Evolutionary conservation across 148 eudicot species (phyloP).

Genomic region (Rhododendron williamsianum): DNA sequence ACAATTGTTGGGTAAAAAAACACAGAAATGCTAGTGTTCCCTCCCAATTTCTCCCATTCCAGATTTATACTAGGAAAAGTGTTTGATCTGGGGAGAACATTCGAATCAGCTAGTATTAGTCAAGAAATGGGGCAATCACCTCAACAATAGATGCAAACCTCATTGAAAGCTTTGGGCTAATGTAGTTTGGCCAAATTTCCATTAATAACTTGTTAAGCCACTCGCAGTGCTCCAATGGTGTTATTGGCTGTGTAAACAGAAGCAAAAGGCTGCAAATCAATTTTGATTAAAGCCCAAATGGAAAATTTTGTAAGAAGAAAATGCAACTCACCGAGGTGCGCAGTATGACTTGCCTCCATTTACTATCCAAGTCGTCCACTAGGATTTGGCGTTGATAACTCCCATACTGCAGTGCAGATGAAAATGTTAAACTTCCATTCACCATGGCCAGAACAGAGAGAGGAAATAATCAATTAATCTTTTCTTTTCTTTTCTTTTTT

Average conservation of each 20-base stretch:
- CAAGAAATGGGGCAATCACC: slow-evolving; percentile 28
- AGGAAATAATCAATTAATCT: neutral
- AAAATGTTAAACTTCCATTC: too few relatives aligned
- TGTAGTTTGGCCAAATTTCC: slow-evolving; percentile 77
- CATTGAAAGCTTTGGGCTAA: slow-evolving; percentile 66
- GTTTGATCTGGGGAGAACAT: neutral
- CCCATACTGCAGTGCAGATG: slow-evolving; percentile 47
- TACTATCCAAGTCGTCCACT: slow-evolving; percentile 78
- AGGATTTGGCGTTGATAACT: slow-evolving; percentile 54
- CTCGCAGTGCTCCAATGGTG: slow-evolving; percentile 90
- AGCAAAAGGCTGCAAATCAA: neutral
- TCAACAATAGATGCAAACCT: slow-evolving; percentile 68
- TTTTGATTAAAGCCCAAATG: too few relatives aligned
- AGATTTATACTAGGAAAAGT: neutral
- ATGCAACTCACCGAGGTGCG: slow-evolving; percentile 48
- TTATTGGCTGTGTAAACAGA: slow-evolving; percentile 46
- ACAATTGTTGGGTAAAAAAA: too few relatives aligned
- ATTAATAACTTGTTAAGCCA: slow-evolving; percentile 89
- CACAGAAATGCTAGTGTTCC: too few relatives aligned
- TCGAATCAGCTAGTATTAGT: too few relatives aligned
- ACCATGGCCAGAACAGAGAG: too few relatives aligned
- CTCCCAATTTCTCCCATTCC: too few relatives aligned
- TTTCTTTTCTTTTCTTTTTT: too few relatives aligned
- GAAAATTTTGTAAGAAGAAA: neutral
- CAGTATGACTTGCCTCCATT: slow-evolving; percentile 73